phyloP scores from a whole-genome alignment of 441 rosid genomes.

The Aquilaria agallochum region DNA sequence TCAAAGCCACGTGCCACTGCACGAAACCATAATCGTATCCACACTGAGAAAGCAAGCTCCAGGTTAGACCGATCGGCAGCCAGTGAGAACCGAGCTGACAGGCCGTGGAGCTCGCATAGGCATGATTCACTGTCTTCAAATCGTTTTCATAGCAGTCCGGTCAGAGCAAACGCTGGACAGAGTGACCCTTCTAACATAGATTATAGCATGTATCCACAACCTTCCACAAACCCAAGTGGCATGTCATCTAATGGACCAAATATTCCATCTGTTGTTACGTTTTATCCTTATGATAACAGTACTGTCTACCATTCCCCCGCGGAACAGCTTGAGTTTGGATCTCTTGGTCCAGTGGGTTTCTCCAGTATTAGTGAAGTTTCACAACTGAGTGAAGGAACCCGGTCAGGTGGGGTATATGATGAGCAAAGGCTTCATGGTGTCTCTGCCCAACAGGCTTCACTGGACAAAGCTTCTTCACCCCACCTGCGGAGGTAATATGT shows the following conservation, averaged over 20 bases:
- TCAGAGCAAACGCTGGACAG: slow-evolving; percentile 1
- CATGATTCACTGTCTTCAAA: slow-evolving; percentile 7
- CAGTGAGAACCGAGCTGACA: slow-evolving; percentile 8
- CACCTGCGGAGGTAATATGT: slow-evolving; percentile 6
- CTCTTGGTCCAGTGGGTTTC: slow-evolving; percentile 6
- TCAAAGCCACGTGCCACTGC: slow-evolving; percentile 13
- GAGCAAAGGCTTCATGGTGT: not conserved
- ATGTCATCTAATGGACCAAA: not conserved
- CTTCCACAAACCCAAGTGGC: not conserved
- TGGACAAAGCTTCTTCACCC: slow-evolving; percentile 14
- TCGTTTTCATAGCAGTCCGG: slow-evolving; percentile 6
- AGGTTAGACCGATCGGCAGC: slow-evolving; percentile 5
- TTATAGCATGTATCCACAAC: slow-evolving; percentile 9
- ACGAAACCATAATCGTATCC: slow-evolving; percentile 8
- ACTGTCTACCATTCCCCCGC: not conserved
- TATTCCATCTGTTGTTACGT: slow-evolving; percentile 1
- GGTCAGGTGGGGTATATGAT: slow-evolving; percentile 2
- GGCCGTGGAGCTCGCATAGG: slow-evolving; percentile 1
- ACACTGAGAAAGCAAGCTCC: slow-evolving; percentile 12
- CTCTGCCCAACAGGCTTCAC: slow-evolving; percentile 7
- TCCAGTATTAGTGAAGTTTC: slow-evolving; percentile 3
- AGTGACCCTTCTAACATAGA: not conserved
- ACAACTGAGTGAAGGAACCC: not conserved
- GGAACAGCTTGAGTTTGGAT: slow-evolving; percentile 7
- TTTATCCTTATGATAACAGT: slow-evolving; percentile 7